phyloP scores from a whole-genome alignment of 228 moss, liverwort and hornwort genomes.

The Sphagnum magellanicum region DNA sequence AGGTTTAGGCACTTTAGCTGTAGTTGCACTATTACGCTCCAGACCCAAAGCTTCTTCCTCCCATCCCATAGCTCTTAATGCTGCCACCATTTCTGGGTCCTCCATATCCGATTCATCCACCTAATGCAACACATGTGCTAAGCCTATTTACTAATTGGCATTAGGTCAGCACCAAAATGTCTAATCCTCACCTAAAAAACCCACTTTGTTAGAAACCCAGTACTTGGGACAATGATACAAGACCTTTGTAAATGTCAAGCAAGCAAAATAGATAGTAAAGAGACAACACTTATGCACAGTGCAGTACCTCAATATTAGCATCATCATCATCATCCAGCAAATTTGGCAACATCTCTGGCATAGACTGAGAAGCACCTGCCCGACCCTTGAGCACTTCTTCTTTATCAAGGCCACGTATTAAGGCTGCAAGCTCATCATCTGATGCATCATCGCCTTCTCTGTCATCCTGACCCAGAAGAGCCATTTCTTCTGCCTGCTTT shows the following conservation, averaged over 20 bases:
- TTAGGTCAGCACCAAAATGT: too few species aligned
- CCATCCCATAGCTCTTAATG: constrained; percentile 90
- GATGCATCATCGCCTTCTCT: constrained; percentile 67
- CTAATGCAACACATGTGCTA: constrained; percentile 12
- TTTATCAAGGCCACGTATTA: constrained; percentile 86
- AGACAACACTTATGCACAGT: too few species aligned
- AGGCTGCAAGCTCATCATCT: constrained; percentile 69
- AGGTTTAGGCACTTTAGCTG: constrained; percentile 14
- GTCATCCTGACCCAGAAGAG: constrained; percentile 52
- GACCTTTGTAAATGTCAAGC: too few species aligned
- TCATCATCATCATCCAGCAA: constrained; percentile 65
- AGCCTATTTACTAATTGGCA: too few species aligned
- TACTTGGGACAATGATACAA: too few species aligned
- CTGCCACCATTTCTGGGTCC: constrained; percentile 92
- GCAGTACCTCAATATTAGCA: constrained; percentile 66
- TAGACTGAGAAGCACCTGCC: constrained; percentile 17
- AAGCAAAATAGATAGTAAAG: too few species aligned
- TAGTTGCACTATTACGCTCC: constrained; percentile 36
- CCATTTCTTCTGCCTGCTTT: constrained; percentile 79
- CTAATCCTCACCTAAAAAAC: too few species aligned
- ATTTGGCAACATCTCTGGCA: constrained; percentile 34
- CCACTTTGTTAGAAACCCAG: too few species aligned
- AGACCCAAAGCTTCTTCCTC: constrained; percentile 69
- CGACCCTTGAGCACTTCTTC: constrained; percentile 55
- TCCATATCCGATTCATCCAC: constrained; percentile 77